phyloP scores from a whole-genome alignment of 1,139 yeast species.

The Taphrina confusa region DNA sequence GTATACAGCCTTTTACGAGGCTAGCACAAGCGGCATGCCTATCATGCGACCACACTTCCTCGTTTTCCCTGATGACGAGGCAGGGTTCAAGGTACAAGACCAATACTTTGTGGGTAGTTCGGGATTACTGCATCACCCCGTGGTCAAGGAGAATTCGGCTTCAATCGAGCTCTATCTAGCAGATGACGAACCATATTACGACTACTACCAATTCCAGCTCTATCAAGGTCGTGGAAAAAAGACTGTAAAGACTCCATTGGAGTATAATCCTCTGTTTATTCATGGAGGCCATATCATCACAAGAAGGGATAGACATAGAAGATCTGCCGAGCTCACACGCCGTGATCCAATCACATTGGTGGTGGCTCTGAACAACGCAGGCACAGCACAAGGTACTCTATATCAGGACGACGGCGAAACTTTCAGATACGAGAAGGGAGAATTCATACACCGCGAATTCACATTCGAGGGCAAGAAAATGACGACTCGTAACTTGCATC shows the following conservation, averaged over 20 bases:
- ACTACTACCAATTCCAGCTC: conserved; percentile 59
- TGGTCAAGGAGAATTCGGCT: conserved; percentile 59
- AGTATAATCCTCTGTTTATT: conserved; percentile 68
- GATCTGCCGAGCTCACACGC: conserved; percentile 74
- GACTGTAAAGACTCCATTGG: conserved; percentile 55
- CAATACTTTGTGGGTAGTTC: conserved; percentile 75
- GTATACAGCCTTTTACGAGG: conserved; percentile 75
- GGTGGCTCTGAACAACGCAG: conserved; percentile 58
- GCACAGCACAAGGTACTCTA: conserved; percentile 60
- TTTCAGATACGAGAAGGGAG: conserved; percentile 58
- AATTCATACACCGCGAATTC: conserved; percentile 50
- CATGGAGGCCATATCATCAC: conserved; percentile 77
- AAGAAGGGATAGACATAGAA: conserved; percentile 70
- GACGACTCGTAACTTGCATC: conserved; percentile 39
- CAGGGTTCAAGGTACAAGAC: conserved; percentile 67
- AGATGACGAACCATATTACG: conserved; percentile 54
- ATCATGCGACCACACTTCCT: conserved; percentile 72
- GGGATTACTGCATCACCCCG: conserved; percentile 80
- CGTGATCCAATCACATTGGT: conserved; percentile 81
- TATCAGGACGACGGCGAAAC: conserved; percentile 87
- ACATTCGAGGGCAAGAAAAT: conserved; percentile 38
- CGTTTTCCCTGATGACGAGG: conserved; percentile 57
- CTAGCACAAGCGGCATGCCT: conserved; percentile 66
- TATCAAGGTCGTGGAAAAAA: conserved; percentile 49
- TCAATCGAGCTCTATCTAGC: conserved; percentile 62